Conservation (phyloP, 495 filamentous ascomycete species). For the Schizothecium vesticola region DNA sequence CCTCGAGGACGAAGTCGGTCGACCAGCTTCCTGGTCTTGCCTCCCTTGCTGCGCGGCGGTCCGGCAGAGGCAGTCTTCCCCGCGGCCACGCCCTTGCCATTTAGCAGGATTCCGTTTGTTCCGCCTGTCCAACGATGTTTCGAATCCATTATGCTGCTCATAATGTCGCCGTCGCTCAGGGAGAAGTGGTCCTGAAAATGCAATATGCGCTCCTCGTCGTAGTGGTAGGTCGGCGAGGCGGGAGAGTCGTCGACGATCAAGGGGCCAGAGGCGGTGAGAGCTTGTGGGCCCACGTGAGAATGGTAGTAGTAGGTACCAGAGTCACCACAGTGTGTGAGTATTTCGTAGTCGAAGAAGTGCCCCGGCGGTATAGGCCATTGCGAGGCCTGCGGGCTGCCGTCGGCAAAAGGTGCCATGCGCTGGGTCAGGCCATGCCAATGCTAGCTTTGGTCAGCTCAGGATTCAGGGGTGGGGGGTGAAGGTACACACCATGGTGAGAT, state of each 20-base stretch:
- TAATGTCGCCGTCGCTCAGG: constrained; percentile 40
- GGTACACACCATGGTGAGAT: constrained; percentile 49
- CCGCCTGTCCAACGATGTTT: constrained; percentile 43
- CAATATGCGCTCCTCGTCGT: constrained; percentile 53
- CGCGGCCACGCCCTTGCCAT: constrained; percentile 36
- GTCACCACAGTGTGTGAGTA: constrained; percentile 41
- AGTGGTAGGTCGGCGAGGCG: constrained; percentile 38
- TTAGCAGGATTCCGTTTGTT: constrained; percentile 46
- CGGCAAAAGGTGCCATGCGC: constrained; percentile 50
- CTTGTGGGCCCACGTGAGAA: constrained; percentile 54
- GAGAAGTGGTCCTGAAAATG: constrained; percentile 48
- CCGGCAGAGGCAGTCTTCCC: constrained; percentile 22
- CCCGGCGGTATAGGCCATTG: constrained; percentile 57
- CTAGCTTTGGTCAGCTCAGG: constrained; percentile 29
- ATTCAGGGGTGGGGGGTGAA: background rate
- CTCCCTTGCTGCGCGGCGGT: constrained; percentile 27
- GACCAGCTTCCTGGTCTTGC: background rate
- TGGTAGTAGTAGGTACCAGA: constrained; percentile 59
- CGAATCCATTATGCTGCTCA: constrained; percentile 29
- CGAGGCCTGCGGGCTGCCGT: constrained; percentile 47
- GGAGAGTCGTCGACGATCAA: constrained; percentile 50
- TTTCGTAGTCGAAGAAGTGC: constrained; percentile 60
- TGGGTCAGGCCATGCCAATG: constrained; percentile 59
- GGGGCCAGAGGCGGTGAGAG: constrained; percentile 47
- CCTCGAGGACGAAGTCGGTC: background rate